phyloP scores from a whole-genome alignment of 176 grass and related monocot species.

The Pontederia paniculata region DNA sequence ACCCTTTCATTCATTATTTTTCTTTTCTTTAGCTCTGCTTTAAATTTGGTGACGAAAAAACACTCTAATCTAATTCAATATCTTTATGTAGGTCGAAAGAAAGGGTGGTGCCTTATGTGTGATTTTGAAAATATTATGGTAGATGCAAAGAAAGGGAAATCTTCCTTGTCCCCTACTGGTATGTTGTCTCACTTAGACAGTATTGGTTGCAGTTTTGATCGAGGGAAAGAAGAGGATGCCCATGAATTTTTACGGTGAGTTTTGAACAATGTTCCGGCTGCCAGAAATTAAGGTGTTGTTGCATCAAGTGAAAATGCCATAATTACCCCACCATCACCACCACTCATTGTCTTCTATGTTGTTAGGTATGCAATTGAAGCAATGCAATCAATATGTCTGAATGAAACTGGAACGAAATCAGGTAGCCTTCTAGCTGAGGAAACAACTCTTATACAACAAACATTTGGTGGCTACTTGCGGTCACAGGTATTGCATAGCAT shows the following conservation, averaged over 20 bases:
- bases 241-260: slow-evolving; percentile 89
- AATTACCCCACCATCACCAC: no score
- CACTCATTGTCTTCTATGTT: slow-evolving; percentile 2
- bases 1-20: slow-evolving; percentile 1
- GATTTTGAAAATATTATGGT: slow-evolving; percentile 65
- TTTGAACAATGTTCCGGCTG: neutral
- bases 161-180: slow-evolving; percentile 46
- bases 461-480: slow-evolving; percentile 78
- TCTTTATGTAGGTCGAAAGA: slow-evolving; percentile 41
- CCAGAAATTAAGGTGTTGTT: no score
- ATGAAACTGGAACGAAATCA: slow-evolving; percentile 46
- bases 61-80: neutral
- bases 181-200: slow-evolving; percentile 58
- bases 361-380: slow-evolving; percentile 80
- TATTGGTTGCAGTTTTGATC: slow-evolving; percentile 47
- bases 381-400: slow-evolving; percentile 70
- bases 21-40: slow-evolving; percentile 11
- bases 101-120: slow-evolving; percentile 78
- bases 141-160: slow-evolving; percentile 42
- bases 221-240: slow-evolving; percentile 55
- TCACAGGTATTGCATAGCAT: slow-evolving; percentile 46
- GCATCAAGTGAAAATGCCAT: no score
- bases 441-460: slow-evolving; percentile 72
- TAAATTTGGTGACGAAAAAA: neutral
- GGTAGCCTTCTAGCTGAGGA: slow-evolving; percentile 44